Evolutionary conservation across 768 basidiomycete species (phyloP), one percentile per base, ranked within the genome.

Genomic region (Leccinum subgranulosum): DNA sequence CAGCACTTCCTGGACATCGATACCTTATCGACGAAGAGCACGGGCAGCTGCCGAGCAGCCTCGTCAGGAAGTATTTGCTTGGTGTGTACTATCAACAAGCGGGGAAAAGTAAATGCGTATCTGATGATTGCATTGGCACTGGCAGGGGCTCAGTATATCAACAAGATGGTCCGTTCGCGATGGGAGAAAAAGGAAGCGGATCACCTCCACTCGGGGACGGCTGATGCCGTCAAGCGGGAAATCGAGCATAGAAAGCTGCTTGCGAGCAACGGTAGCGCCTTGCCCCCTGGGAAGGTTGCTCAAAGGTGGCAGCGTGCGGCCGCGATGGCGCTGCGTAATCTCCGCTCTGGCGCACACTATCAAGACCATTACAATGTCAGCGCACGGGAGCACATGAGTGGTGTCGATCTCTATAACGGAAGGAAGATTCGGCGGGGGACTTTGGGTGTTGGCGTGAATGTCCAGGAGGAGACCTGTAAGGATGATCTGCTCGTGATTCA

Each of bases 1-100:
- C 74, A 0, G 79, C 86, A 1, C 76, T 96, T 29, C 84, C 83
- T 62, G 84, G 82, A 19, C 78, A 83, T n/a, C 78, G 77, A 57
- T 85, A 84, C 63, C 80, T 94, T 39, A 79, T 95, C 23, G 92
- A 94, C 64, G 87, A 92, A 57, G 94, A 97, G 71, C 80, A 81
- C 53, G 94, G 93, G 9, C 81, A 86, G 60, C 74, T 91, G 60
- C 84, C 90, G 82, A 90, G 87, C 67, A 73, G 79, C 19, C 83
- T 96, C 53, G 88, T 95, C 29, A 79, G 94, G 61, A 87, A 86
- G 64, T 95, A 94, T 73, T 75, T 95, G 4, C 81, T 96, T 45
- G 94, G 93, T 90, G 59, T 6, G 66, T 57, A 23, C 23, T 23
- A 27, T 27, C 10, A 9, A 45, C 43, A 27, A 25, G 8, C 6